phyloP scores from a whole-genome alignment of 805 yeast genomes.

The Candida multigemmis region DNA sequence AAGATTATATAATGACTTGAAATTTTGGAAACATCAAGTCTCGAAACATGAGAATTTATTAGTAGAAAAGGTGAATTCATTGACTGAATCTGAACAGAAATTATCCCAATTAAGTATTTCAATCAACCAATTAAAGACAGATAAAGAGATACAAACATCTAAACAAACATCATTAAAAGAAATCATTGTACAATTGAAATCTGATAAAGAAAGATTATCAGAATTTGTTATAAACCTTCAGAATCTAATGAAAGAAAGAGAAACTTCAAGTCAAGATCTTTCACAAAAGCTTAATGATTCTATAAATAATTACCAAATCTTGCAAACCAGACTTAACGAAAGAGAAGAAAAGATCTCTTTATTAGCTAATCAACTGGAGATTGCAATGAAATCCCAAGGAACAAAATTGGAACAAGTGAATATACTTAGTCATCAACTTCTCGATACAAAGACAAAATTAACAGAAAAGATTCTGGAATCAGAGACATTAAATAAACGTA shows the following conservation, averaged over 20 bases:
- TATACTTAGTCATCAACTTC: conserved; percentile 37
- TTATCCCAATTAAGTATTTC: conserved; percentile 37
- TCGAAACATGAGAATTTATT: conserved; percentile 28
- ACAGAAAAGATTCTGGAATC: conserved; percentile 28
- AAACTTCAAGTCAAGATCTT: conserved; percentile 38
- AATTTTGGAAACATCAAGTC: conserved; percentile 33
- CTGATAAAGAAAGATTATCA: conserved; percentile 53
- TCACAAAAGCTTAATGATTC: conserved; percentile 40
- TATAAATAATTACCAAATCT: conserved; percentile 34
- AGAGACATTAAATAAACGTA: conserved; percentile 29
- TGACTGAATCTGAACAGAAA: conserved; percentile 41
- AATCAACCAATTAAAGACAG: conserved; percentile 42
- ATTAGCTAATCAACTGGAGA: conserved; percentile 48
- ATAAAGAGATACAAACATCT: conserved; percentile 41
- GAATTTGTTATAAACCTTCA: conserved; percentile 54
- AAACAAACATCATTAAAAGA: conserved; percentile 40
- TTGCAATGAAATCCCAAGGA: conserved; percentile 43
- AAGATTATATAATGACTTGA: conserved; percentile 17
- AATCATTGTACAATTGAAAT: conserved; percentile 43
- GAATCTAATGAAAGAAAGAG: conserved; percentile 52
- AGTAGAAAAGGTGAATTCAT: conserved; percentile 34
- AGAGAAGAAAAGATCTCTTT: conserved; percentile 45
- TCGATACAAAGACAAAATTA: conserved; percentile 32
- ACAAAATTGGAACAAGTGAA: conserved; percentile 52
- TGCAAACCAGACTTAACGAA: conserved; percentile 38